Conservation (phyloP, 257 asterid genomes). For the Henckelia pumila region DNA sequence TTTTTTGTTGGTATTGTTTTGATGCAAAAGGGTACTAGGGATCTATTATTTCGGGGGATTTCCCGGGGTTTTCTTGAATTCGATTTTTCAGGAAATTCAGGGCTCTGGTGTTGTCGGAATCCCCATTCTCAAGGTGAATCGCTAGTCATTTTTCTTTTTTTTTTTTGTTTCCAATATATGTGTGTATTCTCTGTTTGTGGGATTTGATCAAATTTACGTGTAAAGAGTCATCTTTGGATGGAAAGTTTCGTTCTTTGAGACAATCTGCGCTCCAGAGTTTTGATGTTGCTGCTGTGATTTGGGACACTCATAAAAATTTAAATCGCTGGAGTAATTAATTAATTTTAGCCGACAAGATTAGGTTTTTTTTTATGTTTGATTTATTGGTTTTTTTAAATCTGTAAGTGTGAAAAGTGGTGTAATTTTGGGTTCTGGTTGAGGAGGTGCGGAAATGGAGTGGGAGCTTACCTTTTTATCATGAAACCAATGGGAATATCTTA, state of each 20-base stretch:
- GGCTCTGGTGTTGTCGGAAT: constrained; percentile 39
- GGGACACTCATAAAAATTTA: background rate
- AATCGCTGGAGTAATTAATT: background rate
- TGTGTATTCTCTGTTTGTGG: background rate
- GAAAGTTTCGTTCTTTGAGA: background rate
- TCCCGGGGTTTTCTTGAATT: constrained; percentile 29
- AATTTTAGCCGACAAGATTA: too few relatives aligned
- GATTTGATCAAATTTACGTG: background rate
- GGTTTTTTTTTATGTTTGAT: background rate
- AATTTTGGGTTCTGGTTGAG: background rate
- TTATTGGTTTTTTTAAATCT: background rate
- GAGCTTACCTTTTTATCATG: background rate
- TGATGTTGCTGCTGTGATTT: background rate
- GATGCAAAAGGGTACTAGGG: background rate
- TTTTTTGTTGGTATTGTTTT: background rate
- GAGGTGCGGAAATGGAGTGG: background rate
- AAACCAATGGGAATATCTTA: constrained; percentile 1
- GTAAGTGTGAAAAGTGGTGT: background rate
- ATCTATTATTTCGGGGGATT: background rate
- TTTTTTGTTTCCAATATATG: background rate
- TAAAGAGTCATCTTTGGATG: background rate
- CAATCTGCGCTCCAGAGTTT: background rate
- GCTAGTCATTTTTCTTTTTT: background rate
- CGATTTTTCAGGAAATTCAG: constrained; percentile 35
- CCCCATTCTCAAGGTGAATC: constrained; percentile 27